Conservation (phyloP, 1,284 basidiomycete species). For the Puccinia hordei region DNA sequence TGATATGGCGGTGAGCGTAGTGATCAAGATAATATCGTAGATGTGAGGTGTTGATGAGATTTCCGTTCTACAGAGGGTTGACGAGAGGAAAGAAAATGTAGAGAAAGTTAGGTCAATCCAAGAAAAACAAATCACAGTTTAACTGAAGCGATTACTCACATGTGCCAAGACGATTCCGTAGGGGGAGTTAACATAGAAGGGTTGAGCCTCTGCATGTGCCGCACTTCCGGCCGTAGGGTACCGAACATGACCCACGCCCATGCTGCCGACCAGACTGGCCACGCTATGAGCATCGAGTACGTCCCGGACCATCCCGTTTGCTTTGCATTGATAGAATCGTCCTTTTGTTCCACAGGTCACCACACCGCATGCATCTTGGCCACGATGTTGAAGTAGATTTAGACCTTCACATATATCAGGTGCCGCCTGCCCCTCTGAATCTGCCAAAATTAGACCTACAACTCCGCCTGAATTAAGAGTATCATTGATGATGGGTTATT, state of each 20-base stretch:
- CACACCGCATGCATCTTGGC: constrained; percentile 97
- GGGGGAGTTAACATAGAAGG: constrained; percentile 99
- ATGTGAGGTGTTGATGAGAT: constrained; percentile 87
- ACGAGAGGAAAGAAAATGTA: constrained; percentile 14
- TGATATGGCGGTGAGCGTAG: constrained; percentile 96
- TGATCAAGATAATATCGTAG: constrained; percentile 92
- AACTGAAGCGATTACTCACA: constrained; percentile 65
- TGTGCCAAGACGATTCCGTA: constrained; percentile 98
- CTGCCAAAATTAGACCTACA: constrained; percentile 55
- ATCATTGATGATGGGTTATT: background rate
- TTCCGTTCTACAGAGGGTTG: constrained; percentile 76
- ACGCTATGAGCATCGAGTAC: constrained; percentile 85
- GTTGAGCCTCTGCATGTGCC: constrained; percentile 96
- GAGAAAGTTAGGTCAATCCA: constrained; percentile 36
- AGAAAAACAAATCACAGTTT: background rate
- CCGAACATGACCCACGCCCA: constrained; percentile 97
- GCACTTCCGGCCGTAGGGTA: constrained; percentile 98
- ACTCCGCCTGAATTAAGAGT: constrained; percentile 53
- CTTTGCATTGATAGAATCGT: constrained; percentile 96
- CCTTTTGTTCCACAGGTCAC: constrained; percentile 95
- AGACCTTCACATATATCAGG: constrained; percentile 70
- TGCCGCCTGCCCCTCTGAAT: constrained; percentile 53
- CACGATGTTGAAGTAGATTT: constrained; percentile 86
- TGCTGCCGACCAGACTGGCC: constrained; percentile 78
- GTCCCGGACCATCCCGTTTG: constrained; percentile 99